Base-by-base conservation (phyloP, 169 alveolate species). In the Plasmodium gonderi region DNA sequence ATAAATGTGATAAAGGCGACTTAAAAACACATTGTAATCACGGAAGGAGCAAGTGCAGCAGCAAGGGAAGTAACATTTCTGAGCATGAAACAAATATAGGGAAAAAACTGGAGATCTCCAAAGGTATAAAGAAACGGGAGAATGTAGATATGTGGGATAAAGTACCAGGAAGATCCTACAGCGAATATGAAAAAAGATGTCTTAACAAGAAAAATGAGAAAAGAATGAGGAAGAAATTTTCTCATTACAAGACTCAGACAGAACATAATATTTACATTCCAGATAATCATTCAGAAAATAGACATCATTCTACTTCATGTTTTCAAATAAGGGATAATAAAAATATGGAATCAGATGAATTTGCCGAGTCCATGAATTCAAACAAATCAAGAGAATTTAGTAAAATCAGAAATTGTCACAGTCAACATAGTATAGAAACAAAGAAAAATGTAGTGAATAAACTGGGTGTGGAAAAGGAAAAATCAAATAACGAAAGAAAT, bases 311-410 rank as follows among this genome's bases (percentile, higher is more conserved):
- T 5, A 76, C 7, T 7, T 44, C 69, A 20, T 76, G 29, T 42
- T 12, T 44, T 8, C 82, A 76, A 76, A 9, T 76, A 51, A 51
- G 33, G n/a, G 82, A 76, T 76, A 17, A 76, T 38, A 76, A 44
- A 76, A 17, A 44, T 14, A 33, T 9, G 68, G 60, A 44, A 40
- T 0, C 33, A 42, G n/a, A 11, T 76, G 0, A 44, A 23, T 76
- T 5, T 60, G 31, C 9, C 26, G 23, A 60, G 1, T 14, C 14
- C 23, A 9, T 1, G 1, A 60, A 33, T 5, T 1, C 17, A 11
- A 36, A 14, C 1, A 33, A 44, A 12, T 17, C 8, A 23, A 17
- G 8, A 29, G 65, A 76, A 60, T 23, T 36, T 8, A 36, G 72
- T 60, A 36, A 60, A 20, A 23, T 36, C 4, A 14, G 26, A 60